phyloP scores from a whole-genome alignment of 495 filamentous ascomycete genomes.

The Alectoria sarmentosa region DNA sequence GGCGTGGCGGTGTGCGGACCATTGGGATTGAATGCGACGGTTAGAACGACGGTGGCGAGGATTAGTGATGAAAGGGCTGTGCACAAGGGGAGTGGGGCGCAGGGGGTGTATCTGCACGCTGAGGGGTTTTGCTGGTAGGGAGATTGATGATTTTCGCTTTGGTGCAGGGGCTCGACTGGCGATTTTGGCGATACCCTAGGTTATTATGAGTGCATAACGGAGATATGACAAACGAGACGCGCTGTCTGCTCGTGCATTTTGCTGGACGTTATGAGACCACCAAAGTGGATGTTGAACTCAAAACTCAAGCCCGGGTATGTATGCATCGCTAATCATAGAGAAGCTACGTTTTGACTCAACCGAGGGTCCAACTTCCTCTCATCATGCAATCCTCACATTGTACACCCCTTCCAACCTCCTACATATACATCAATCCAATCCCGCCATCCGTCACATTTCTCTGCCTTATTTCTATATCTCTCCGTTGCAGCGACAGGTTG shows the following conservation, averaged over 20 bases:
- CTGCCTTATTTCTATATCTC: too few species aligned
- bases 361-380: too few species aligned
- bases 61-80: conserved; percentile 82
- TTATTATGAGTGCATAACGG: not conserved
- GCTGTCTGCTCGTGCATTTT: not conserved
- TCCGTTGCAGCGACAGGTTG: not conserved
- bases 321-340: not conserved
- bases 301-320: not conserved
- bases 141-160: not conserved
- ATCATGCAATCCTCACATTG: not conserved
- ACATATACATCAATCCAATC: conserved; percentile 4
- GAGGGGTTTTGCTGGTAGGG: conserved; percentile 26
- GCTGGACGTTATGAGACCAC: not conserved
- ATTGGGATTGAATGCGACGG: conserved; percentile 53
- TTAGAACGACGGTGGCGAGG: conserved; percentile 58
- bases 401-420: not conserved
- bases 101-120: conserved; percentile 56
- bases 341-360: not conserved
- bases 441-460: conserved; percentile 1
- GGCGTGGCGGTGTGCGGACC: conserved; percentile 81
- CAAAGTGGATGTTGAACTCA: not conserved
- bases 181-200: not conserved
- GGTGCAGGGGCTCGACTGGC: too few species aligned
- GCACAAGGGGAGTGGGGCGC: conserved; percentile 84
- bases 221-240: not conserved